These are phyloP conservation scores for Trichophyton mentagrophytes DNA, from an alignment of 2,329 filamentous ascomycete species.

Conservation along the genomic window DNA sequence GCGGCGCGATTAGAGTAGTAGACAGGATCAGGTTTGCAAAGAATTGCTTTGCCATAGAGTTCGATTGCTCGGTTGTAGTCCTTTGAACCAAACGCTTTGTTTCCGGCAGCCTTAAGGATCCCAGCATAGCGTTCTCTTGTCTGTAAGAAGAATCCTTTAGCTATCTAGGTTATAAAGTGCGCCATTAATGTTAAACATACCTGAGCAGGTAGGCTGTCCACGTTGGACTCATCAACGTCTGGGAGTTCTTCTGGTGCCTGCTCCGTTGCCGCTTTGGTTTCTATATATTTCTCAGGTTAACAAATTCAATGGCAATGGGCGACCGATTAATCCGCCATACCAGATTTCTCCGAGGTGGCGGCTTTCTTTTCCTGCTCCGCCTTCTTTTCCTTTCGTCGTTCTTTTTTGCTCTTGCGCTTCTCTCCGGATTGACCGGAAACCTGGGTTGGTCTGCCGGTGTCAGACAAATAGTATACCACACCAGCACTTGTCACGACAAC, in stretches of 20 bases:
- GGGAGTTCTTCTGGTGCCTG: constrained; percentile 53
- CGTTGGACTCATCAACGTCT: constrained; percentile 43
- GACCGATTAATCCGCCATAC: constrained; percentile 15
- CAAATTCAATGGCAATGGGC: constrained; percentile 14
- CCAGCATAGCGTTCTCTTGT: constrained; percentile 76
- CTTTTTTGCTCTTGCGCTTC: constrained; percentile 76
- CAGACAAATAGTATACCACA: constrained; percentile 72
- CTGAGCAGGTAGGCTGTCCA: constrained; percentile 36
- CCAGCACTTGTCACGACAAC: constrained; percentile 84
- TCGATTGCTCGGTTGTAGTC: constrained; percentile 89
- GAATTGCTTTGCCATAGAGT: constrained; percentile 86
- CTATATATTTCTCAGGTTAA: constrained; percentile 19
- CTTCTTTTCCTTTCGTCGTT: constrained; percentile 77
- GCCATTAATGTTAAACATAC: constrained; percentile 20
- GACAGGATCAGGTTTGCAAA: constrained; percentile 94
- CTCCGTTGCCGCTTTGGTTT: constrained; percentile 41
- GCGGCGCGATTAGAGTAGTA: constrained; percentile 98
- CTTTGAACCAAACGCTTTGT: constrained; percentile 90
- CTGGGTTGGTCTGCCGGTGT: constrained; percentile 36
- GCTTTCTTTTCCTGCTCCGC: constrained; percentile 39
- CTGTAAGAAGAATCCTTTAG: constrained; percentile 26
- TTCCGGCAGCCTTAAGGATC: constrained; percentile 88
- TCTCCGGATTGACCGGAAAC: constrained; percentile 26
- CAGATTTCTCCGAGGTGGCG: constrained; percentile 25
- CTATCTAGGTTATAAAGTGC: not conserved